Conservation (phyloP, 371 early-diverging fungal genomes). For the Fennellomyces sp. region DNA sequence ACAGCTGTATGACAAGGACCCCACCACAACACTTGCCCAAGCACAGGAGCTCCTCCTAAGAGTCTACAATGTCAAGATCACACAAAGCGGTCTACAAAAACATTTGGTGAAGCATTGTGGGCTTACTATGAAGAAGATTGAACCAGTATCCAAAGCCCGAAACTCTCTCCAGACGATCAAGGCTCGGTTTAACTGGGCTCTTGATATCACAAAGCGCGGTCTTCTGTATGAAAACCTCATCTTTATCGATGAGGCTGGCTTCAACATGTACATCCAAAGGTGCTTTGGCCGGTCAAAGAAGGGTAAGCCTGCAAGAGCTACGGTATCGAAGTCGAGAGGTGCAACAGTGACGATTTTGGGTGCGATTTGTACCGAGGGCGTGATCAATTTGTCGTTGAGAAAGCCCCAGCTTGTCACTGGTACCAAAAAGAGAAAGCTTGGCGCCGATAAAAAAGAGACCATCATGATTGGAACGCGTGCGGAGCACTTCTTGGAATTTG, state of each 20-base stretch:
- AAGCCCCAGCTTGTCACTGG: slow-evolving; percentile 1
- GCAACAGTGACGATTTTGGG: slow-evolving; percentile 8
- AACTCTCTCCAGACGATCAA: no score
- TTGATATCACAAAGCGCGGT: no score
- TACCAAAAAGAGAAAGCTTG: background rate
- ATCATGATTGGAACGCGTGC: no score
- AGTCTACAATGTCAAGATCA: slow-evolving; percentile 4
- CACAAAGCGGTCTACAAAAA: slow-evolving; percentile 7
- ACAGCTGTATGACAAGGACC: background rate
- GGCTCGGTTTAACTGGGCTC: no score
- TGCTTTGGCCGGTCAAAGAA: slow-evolving; percentile 13
- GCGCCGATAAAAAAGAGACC: no score
- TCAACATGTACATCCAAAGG: background rate
- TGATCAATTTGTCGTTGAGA: slow-evolving; percentile 8
- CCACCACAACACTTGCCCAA: slow-evolving; percentile 7
- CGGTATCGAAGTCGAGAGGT: background rate
- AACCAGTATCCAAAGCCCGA: no score
- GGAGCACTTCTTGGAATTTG: no score
- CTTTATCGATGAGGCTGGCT: no score
- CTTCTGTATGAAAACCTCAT: no score
- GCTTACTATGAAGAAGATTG: slow-evolving; percentile 19
- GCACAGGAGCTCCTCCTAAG: slow-evolving; percentile 2
- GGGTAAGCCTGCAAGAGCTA: slow-evolving; percentile 10
- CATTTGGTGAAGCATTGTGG: slow-evolving; percentile 18
- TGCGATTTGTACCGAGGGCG: slow-evolving; percentile 6